Base-by-base conservation (phyloP, 257 asterid species). In the Nicotiana knightiana region DNA sequence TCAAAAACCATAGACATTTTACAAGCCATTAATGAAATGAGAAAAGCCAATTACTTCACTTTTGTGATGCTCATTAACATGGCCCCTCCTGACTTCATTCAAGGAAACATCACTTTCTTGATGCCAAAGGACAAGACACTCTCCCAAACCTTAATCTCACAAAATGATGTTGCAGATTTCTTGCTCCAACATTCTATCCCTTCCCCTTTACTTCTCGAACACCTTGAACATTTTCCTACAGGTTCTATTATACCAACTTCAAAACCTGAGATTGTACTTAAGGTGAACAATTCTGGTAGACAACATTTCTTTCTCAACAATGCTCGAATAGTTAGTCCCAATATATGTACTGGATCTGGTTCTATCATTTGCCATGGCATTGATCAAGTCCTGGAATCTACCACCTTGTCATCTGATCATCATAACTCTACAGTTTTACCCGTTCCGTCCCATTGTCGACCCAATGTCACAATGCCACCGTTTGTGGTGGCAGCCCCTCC, bases 361-460 rank as follows among this genome's bases (percentile, higher is more conserved):
- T 86, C 91, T 1, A 86, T 93, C 15, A 85, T 95, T 83, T 94
- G 98, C 3, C 98, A 91, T 51, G 97, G 97, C 11, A 82, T 94
- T 33, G 95, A 94, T 53, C 92, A 88, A 15, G 88, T 90, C 28
- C 78, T 85, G 83, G 87, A 86, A 30, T 87, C 90, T 21, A 71
- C 46, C 58, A 37, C 28, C 3, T 21, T 39, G 10, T 12, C 15
- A 71, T n/a, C 57, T 30, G 15, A 71, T 16, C 9, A 71, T 18
- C 32, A 16, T 6, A 71, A 9, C 33, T 51, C 65, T 55, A 24
- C 70, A 64, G 1, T 13, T 55, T 55, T 6, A 15, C 61, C 61
- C 2, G n/a, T 55, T 15, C 61, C 61, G 7, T 1, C 61, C n/a
- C 61, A 15, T 55, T 16, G 61, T 16, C 30, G 30, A 28, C 61